Percentiles rank a stretch among this genome's conserved stretches.
These are phyloP conservation scores for Acephala macrosclerotiorum DNA, from an alignment of 2,329 filamentous ascomycete genomes.

Conservation along the genomic window DNA sequence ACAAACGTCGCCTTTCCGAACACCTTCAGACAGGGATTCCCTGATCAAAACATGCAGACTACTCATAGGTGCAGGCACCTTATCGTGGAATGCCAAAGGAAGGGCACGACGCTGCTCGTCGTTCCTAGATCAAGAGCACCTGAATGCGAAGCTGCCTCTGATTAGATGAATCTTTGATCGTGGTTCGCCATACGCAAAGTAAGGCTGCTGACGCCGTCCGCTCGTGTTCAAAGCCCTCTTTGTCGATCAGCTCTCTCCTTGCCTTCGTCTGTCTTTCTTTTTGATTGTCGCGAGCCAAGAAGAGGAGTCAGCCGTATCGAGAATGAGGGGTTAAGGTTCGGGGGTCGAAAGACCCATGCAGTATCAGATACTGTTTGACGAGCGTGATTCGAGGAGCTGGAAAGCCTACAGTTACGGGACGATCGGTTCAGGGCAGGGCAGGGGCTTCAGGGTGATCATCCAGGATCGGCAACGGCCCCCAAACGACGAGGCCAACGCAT, in stretches of 20 bases:
- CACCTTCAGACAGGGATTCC: too few species aligned
- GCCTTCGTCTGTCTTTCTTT: not conserved
- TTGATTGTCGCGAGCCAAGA: conserved; percentile 7
- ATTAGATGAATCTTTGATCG: not conserved
- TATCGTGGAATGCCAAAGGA: not conserved
- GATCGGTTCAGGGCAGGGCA: too few species aligned
- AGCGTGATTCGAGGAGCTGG: conserved; percentile 5
- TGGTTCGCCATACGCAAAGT: not conserved
- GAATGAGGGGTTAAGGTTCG: conserved; percentile 11
- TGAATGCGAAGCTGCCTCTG: not conserved
- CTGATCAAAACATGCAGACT: too few species aligned
- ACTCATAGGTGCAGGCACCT: not conserved
- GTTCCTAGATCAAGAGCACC: not conserved
- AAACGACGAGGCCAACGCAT: too few species aligned
- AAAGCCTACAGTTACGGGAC: not conserved
- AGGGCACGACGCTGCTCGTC: not conserved
- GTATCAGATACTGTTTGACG: conserved; percentile 10
- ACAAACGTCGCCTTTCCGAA: too few species aligned
- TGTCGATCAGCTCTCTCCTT: not conserved
- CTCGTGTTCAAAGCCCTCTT: too few species aligned
- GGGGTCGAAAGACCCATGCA: not conserved
- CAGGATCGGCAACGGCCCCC: too few species aligned
- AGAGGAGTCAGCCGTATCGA: not conserved
- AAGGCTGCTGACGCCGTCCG: not conserved
- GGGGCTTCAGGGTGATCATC: too few species aligned